Evolutionary conservation across 2,329 filamentous ascomycete species (phyloP).

Genomic region (Cladosporium velox): DNA sequence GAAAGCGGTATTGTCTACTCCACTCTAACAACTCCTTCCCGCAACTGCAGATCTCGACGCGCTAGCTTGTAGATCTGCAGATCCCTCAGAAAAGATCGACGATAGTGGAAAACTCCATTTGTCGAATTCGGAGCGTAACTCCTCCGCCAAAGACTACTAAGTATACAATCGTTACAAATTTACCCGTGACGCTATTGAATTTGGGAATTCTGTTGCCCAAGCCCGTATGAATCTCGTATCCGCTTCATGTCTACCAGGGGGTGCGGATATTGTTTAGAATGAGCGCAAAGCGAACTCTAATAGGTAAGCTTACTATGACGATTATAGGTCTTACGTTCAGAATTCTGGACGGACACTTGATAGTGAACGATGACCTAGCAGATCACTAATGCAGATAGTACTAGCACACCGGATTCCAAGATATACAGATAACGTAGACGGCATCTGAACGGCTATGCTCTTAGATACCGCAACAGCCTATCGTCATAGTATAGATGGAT

Average conservation of each 20-base stretch:
- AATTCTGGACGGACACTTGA: neutral
- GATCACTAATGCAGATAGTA: neutral
- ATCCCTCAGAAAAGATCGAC: neutral
- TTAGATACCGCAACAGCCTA: neutral
- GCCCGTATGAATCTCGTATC: too few relatives aligned
- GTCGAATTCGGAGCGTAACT: too few relatives aligned
- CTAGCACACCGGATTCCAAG: neutral
- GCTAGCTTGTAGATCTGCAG: neutral
- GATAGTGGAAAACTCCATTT: too few relatives aligned
- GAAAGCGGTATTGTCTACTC: neutral
- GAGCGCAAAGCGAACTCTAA: too few relatives aligned
- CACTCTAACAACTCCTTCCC: neutral
- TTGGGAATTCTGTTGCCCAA: too few relatives aligned
- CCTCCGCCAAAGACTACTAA: neutral
- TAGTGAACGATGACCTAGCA: neutral
- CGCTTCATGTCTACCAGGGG: too few relatives aligned
- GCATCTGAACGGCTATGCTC: neutral
- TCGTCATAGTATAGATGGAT: neutral
- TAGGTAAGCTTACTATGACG: too few relatives aligned
- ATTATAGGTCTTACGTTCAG: neutral
- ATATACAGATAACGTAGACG: too few relatives aligned
- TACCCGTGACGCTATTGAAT: too few relatives aligned
- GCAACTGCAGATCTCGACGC: neutral
- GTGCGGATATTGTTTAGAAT: too few relatives aligned
- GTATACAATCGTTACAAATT: too few relatives aligned